These are phyloP conservation scores for Pestalotiopsis sp. DNA, from an alignment of 2,329 filamentous ascomycete genomes.

Conservation along the genomic window DNA sequence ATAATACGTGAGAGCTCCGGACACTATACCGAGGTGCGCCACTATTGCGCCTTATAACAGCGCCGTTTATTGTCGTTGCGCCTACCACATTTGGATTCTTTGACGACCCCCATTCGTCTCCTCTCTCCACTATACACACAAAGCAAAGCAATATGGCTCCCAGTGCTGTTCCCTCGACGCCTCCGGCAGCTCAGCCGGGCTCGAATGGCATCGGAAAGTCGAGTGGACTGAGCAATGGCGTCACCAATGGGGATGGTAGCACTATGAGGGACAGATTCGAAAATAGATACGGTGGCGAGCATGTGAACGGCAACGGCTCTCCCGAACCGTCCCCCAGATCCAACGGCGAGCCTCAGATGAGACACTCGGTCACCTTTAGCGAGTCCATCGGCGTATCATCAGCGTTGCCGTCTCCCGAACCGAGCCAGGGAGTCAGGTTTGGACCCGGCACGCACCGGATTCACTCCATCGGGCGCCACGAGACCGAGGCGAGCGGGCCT, in stretches of 20 bases:
- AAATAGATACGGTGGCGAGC: background rate
- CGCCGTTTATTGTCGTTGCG: background rate
- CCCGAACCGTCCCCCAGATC: background rate
- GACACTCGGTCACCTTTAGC: background rate
- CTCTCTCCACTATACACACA: background rate
- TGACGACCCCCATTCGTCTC: background rate
- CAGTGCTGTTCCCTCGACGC: background rate
- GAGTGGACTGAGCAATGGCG: background rate
- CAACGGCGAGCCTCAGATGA: background rate
- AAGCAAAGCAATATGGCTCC: slow-evolving; percentile 3
- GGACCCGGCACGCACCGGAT: slow-evolving; percentile 25
- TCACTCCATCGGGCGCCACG: slow-evolving; percentile 28
- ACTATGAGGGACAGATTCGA: background rate
- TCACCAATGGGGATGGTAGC: background rate
- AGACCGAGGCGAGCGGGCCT: slow-evolving; percentile 35
- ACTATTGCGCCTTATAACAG: background rate
- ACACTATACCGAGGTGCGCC: background rate
- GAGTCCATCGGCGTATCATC: background rate
- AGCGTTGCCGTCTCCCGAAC: slow-evolving; percentile 7
- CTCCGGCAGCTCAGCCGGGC: background rate
- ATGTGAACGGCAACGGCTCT: background rate
- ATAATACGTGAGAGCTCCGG: background rate
- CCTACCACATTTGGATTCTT: background rate
- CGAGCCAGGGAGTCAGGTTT: background rate
- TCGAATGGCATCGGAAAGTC: slow-evolving; percentile 4